phyloP scores from a whole-genome alignment of 2,329 filamentous ascomycete species.

The Pseudogymnoascus sp. region DNA sequence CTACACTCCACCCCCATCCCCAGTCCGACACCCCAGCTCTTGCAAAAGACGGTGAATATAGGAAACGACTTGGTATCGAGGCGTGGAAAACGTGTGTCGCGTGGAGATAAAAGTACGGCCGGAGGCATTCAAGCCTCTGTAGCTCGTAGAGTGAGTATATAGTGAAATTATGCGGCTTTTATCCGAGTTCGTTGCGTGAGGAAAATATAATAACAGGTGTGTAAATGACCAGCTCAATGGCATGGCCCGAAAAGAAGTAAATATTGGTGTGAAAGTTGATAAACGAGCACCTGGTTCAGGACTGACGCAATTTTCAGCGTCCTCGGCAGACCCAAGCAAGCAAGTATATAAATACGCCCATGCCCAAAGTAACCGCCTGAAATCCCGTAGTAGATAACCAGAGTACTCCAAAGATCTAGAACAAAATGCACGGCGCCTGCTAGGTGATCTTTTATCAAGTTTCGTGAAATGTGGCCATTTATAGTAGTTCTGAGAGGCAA shows the following conservation, averaged over 20 bases:
- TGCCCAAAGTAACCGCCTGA: constrained; percentile 4
- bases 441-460: constrained; percentile 8
- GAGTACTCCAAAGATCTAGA: constrained; percentile 2
- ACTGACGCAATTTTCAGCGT: constrained; percentile 6
- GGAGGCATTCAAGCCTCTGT: not conserved
- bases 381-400: not conserved
- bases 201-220: constrained; percentile 8
- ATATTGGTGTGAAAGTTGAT: not conserved
- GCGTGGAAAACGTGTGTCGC: constrained; percentile 7
- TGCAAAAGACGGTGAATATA: constrained; percentile 10
- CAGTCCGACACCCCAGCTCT: constrained; percentile 2
- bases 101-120: constrained; percentile 1
- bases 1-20: no score
- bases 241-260: not conserved
- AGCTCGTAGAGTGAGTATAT: not conserved
- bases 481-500: not conserved
- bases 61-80: constrained; percentile 8
- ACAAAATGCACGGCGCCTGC: constrained; percentile 4
- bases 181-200: constrained; percentile 2
- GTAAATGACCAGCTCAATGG: constrained; percentile 4
- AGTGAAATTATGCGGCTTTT: not conserved
- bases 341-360: not conserved
- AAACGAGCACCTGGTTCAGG: not conserved
- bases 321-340: not conserved
- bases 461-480: constrained; percentile 10